Base-by-base conservation (phyloP, 768 basidiomycete genomes). In the Thelephora aurantiotincta region DNA sequence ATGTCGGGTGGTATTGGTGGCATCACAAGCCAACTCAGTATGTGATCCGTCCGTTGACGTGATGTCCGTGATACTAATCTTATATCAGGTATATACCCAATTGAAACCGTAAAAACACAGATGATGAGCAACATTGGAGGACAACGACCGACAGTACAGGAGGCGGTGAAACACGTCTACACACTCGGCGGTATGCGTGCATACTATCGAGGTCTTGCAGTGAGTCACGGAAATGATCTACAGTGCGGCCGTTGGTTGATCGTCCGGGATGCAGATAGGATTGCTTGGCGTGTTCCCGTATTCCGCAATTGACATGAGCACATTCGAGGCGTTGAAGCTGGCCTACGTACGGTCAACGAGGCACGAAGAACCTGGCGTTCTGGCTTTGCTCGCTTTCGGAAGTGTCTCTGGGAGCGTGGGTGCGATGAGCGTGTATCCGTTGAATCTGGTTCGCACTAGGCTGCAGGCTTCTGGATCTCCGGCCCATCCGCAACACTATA, bases 91-190 rank as follows among this genome's bases (percentile, higher is more conserved):
- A 97, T 97, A 65, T 97, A 96, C 64, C 92, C 93, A 1, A 79
- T 97, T 55, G 96, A 98, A 64, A 97, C 94, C 2, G 66, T 98
- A 46, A 98, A 99, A 81, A 98, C 94, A 0, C 88, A 96, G 77
- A 88, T 97, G 78, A 97, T 97, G 90, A 94, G 91, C 60, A 82
- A 75, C 52, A 73, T 84, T 2, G 82, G 70, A 18, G 61, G 65
- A 33, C 69, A 76, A 48, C 75, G 71, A 55, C 73, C 77, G 55
- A 70, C 73, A 50, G 63, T 92, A 49, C 47, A 71, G 11, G 64
- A 66, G 33, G 86, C 91, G 5, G 78, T 78, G 13, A 75, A 73
- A 46, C 75, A 77, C 50, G 70, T 97, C 51, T 96, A 88, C 83
- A 60, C 62, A 36, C 63, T 86, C 12, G 92, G 93, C 19, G 83